Evolutionary conservation across 2,329 filamentous ascomycete genomes (phyloP), one percentile per base, ranked within the genome.

Genomic region (Ceratocystis huliohia): DNA sequence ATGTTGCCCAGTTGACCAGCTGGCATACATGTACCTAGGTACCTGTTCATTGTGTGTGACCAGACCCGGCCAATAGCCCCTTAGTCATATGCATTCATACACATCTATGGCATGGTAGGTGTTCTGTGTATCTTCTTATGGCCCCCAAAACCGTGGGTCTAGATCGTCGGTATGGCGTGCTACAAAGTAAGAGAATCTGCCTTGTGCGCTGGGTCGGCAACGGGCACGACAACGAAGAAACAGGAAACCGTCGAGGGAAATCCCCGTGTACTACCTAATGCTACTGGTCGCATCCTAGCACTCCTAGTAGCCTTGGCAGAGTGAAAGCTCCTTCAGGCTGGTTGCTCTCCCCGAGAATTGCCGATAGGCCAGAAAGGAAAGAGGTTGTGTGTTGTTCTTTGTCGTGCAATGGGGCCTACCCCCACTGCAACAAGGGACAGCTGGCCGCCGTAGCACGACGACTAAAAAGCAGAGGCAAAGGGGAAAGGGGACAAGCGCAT

Each of bases 11-110:
- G 53, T 28, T 28, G 53, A 25, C 53, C 10, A 57, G 53, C 53
- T 57, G 25, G 53, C 53, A 57, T 57, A 57, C 53, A 30, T 57
- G 53, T 57, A 57, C 53, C 25, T n/a, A n/a, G 22, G 17, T 57
- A 28, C 22, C 17, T 33, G 5, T 33, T 7, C 28, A 57, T 22
- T 41, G 37, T 41, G 37, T 41, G 37, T 41, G 37, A 41, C 37
- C 10, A 41, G 37, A 41, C 37, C 37, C 37, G 10, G 4, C 37
- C 37, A 41, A 41, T 10, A 41, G 5, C n/a, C 48, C 22, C 48
- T 53, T 22, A 22, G 22, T 20, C 15, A 53, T 53, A 53, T 25
- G 22, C 48, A 53, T 20, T 53, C 48, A 20, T 30, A 33, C 5
- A 33, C 53, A 30, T 28, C 22, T n/a, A 57, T 33, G 15, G 30